phyloP scores from a whole-genome alignment of 371 early-diverging fungal species.

The Mucor plumbeus region DNA sequence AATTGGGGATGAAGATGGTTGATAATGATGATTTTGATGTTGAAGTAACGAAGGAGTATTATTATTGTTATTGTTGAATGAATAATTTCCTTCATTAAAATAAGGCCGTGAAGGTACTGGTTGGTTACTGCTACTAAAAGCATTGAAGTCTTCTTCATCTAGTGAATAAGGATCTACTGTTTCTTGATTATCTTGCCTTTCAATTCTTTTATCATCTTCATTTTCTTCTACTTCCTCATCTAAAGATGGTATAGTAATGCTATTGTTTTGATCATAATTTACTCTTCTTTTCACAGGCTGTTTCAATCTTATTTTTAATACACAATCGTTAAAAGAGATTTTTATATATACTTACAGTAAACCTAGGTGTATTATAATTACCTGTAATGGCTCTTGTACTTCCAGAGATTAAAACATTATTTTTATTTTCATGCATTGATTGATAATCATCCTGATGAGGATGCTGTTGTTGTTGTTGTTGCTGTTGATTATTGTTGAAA shows the following conservation, averaged over 20 bases:
- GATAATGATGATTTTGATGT: slow-evolving; percentile 22
- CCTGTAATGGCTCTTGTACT: slow-evolving; percentile 8
- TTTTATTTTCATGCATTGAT: slow-evolving; percentile 7
- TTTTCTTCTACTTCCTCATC: slow-evolving; percentile 13
- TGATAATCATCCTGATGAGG: slow-evolving; percentile 3
- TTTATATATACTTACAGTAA: slow-evolving; percentile 16
- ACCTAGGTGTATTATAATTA: slow-evolving; percentile 3
- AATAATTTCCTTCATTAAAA: slow-evolving; percentile 7
- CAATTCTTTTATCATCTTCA: neutral
- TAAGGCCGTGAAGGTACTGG: slow-evolving; percentile 24
- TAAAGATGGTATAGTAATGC: slow-evolving; percentile 25
- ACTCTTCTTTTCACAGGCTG: slow-evolving; percentile 27
- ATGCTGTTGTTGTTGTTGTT: neutral
- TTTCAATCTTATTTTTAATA: neutral
- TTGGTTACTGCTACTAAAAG: slow-evolving; percentile 12
- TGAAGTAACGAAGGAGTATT: slow-evolving; percentile 15
- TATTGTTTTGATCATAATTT: slow-evolving; percentile 13
- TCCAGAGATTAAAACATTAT: slow-evolving; percentile 11
- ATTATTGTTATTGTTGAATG: neutral
- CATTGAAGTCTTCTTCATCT: slow-evolving; percentile 9
- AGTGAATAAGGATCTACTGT: slow-evolving; percentile 6
- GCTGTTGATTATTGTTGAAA: neutral
- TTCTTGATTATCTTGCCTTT: neutral
- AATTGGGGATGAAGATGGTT: slow-evolving; percentile 17
- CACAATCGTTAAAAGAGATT: no score